Evolutionary conservation across 495 filamentous ascomycete genomes (phyloP), one percentile per base, ranked within the genome.

Genomic region (Penicillium cinerascens): DNA sequence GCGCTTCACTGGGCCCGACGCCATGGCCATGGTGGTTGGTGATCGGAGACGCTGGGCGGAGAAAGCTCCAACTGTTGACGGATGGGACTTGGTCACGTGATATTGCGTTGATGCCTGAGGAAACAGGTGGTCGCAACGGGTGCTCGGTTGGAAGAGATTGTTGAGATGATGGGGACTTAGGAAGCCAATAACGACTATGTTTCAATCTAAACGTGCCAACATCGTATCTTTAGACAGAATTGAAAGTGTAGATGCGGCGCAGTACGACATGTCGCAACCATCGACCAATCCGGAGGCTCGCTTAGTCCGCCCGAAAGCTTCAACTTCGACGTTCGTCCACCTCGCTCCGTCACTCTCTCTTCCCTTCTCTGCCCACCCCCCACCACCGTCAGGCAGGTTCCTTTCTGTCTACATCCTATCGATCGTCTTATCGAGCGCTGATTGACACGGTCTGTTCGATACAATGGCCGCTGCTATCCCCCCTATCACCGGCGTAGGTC

Each of bases 401-500:
- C 15, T 33, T 43, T 54, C 63, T 56, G 57, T 55, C 60, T 44
- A 18, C 23, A 56, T 47, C 43, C 42, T 15, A 41, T 42, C 17
- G 9, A 46, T 21, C 42, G 44, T 47, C 45, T 25, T n/a, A 7
- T 57, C 38, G 27, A 49, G 25, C 13, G 51, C 56, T 47, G 55
- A 58, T 46, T 67, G 52, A 62, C 58, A 51, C 40, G 38, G 51
- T 61, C 18, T 37, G 60, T 52, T 42, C 37, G 46, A 55, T 64
- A 66, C 71, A 75, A 77, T 77, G 74, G 64, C 69, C 59, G 60
- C 70, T 55, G 58, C 70, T 61, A 58, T 77, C 44, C 60, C 70
- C 61, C 74, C 74, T 54, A 77, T 77, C 64, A 76, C 73, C 61
- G 74, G 74, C 73, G 74, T 77, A 75, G 26, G 74, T 77, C 45